Evolutionary conservation across 1,284 basidiomycete species (phyloP).

Genomic region (Puccinia sorghi): DNA sequence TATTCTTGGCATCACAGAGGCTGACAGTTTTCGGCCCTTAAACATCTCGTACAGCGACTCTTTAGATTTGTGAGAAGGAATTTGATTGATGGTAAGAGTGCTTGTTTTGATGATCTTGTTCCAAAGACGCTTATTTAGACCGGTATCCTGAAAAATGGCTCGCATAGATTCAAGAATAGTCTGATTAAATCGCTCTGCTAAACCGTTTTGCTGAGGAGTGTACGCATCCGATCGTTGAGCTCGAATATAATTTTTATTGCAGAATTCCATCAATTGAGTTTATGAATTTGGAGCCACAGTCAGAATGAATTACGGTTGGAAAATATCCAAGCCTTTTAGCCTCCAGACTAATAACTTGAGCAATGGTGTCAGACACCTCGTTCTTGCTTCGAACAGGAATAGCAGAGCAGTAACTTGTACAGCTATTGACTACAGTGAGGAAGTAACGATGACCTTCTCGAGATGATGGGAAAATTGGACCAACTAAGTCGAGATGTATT

Average conservation of each 20-base stretch:
- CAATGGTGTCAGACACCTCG: neutral
- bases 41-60: neutral
- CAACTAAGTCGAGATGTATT: conserved; percentile 6
- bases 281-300: conserved; percentile 11
- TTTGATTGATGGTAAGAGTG: neutral
- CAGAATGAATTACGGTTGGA: neutral
- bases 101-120: neutral
- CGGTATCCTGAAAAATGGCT: neutral
- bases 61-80: neutral
- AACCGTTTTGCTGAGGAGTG: conserved; percentile 23
- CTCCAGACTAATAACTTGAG: neutral
- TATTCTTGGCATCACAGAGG: neutral
- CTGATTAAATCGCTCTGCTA: neutral
- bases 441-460: neutral
- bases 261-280: neutral
- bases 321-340: neutral
- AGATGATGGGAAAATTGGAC: neutral
- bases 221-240: neutral
- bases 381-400: neutral
- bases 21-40: neutral
- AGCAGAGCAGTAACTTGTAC: neutral
- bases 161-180: neutral
- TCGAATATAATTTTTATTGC: too few relatives aligned
- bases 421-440: neutral
- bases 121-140: neutral